Evolutionary conservation across 2,329 filamentous ascomycete genomes (phyloP), one percentile per base, ranked within the genome.

Genomic region (Cladophialophora exuberans): DNA sequence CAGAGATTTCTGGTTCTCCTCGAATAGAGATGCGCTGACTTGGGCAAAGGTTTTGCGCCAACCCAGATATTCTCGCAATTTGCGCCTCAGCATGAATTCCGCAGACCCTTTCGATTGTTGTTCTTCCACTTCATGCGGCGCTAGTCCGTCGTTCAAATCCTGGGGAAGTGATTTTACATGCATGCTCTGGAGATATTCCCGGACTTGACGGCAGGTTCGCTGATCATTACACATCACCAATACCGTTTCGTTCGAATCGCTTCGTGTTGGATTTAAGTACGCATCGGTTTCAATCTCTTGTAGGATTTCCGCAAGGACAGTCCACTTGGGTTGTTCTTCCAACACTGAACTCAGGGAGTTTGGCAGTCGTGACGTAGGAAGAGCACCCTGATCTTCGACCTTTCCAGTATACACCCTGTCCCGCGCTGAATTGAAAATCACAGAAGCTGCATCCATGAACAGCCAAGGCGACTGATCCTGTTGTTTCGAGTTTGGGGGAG

Each of bases 321-420:
- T 79, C 94, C 94, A 99, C 69, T 99, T 99, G 2, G 94, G 94
- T 63, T 95, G 86, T 69, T 97, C 92, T 72, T 99, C 94, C 1
- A 99, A 80, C 0, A 96, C 87, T 0, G 93, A 90, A 3, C 84
- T 80, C 6, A 97, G 75, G 1, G 86, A 83, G 63, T 90, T 75
- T 9, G 78, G 76, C 17, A 83, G 73, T 6, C 71, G 73, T 71
- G 62, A 83, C 66, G 67, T 77, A 67, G 73, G 69, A 39, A 71
- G 62, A 13, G 74, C 76, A 3, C 80, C 74, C 44, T 80, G 83
- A 25, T 84, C 81, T 50, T 77, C 84, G 38, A 89, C 82, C 62
- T 83, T 87, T 3, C 85, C 86, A 6, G 87, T 84, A 66, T 97
- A 99, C 4, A 97, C 93, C 62, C 94, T 82, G 52, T 86, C 83